A percentile compares a stretch with the other conserved stretches of the same genome.
phyloP scores from a whole-genome alignment of 2,329 filamentous ascomycete genomes.

The Sclerotinia sclerotiorum region DNA sequence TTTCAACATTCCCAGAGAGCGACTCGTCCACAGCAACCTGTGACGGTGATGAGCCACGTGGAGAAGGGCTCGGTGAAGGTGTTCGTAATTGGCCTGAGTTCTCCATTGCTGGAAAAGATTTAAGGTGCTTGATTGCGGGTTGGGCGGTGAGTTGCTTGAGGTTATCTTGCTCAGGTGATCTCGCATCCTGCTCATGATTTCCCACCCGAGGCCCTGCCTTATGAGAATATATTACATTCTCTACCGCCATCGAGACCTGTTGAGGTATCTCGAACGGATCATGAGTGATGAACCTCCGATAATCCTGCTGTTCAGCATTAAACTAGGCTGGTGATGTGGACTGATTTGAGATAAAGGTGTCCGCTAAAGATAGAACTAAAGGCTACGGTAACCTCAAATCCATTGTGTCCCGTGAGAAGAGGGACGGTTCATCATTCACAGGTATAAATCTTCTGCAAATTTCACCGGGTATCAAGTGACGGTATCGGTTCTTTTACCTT shows the following conservation, averaged over 20 bases:
- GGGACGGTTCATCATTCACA: not conserved
- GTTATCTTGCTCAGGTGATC: constrained; percentile 13
- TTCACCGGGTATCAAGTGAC: too few species aligned
- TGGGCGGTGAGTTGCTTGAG: not conserved
- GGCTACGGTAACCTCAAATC: constrained; percentile 9
- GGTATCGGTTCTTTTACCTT: not conserved
- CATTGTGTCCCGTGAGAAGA: not conserved
- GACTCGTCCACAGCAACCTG: not conserved
- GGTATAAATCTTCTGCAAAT: not conserved
- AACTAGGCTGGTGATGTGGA: not conserved
- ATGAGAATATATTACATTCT: constrained; percentile 12
- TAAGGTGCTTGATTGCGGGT: not conserved
- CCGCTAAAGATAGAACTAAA: constrained; percentile 11
- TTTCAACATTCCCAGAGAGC: not conserved
- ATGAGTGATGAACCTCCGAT: not conserved
- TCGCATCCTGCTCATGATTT: not conserved
- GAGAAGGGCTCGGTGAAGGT: constrained; percentile 1
- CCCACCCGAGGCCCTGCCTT: not conserved
- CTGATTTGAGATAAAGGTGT: constrained; percentile 9
- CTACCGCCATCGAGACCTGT: constrained; percentile 20
- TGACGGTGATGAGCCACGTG: not conserved
- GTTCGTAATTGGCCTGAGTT: not conserved
- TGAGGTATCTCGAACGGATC: not conserved
- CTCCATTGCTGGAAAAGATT: not conserved
- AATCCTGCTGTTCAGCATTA: not conserved